Evolutionary conservation across 192 early-diverging fungal species (phyloP).

Genomic region (Backusella psychrophila): DNA sequence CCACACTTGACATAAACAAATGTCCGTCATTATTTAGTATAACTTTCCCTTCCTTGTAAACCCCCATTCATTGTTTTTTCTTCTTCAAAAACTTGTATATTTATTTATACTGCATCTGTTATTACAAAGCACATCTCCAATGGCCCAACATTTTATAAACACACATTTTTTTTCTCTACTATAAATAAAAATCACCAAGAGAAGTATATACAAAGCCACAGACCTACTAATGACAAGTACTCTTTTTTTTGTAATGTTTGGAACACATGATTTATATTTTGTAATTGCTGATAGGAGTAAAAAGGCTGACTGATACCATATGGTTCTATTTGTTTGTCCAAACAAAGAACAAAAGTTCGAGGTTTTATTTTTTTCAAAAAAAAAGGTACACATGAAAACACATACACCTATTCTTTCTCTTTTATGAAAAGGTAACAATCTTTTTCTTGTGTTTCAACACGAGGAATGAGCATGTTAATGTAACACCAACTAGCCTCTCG

Average conservation of each 20-base stretch:
- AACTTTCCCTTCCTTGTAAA: not conserved
- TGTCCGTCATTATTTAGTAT: not conserved
- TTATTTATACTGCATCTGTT: not conserved
- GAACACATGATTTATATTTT: not conserved
- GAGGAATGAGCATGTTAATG: slow-evolving; percentile 5
- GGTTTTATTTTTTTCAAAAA: not conserved
- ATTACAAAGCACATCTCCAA: not conserved
- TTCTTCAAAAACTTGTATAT: not conserved
- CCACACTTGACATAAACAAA: not conserved
- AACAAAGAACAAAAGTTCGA: no score
- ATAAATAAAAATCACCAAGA: not conserved
- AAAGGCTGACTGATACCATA: not conserved
- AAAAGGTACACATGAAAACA: not conserved
- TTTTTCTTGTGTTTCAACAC: not conserved
- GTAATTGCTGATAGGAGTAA: not conserved
- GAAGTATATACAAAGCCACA: not conserved
- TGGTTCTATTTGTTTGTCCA: no score
- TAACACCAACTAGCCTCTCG: not conserved
- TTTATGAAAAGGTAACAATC: not conserved
- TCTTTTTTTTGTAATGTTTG: not conserved
- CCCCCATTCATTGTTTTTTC: not conserved
- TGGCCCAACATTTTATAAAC: not conserved
- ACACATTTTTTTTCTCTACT: not conserved
- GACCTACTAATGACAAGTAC: not conserved
- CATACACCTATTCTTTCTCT: not conserved